Conservation (phyloP, 208 protist genomes). For the Trichomonas tenax region DNA sequence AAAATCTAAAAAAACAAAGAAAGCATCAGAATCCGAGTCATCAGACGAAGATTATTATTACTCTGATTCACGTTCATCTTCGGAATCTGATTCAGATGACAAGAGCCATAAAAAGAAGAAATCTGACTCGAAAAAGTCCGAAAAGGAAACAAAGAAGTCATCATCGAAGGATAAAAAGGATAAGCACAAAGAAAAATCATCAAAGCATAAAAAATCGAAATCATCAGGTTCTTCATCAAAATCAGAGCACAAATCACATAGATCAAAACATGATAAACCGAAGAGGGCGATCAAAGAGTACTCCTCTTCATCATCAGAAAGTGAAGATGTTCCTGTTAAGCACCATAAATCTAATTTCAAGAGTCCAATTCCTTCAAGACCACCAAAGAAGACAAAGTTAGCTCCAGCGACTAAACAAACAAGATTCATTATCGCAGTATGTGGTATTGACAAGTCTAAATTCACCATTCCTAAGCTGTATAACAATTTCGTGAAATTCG, state of each 20-base stretch:
- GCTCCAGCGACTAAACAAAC: background rate
- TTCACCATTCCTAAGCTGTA: background rate
- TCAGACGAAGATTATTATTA: background rate
- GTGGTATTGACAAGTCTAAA: background rate
- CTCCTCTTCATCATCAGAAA: background rate
- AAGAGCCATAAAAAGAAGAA: background rate
- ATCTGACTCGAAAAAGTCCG: background rate
- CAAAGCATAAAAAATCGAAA: background rate
- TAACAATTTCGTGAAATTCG: background rate
- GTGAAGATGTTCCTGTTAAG: background rate
- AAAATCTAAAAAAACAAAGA: background rate
- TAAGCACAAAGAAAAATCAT: background rate
- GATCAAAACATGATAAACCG: background rate
- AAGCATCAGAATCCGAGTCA: background rate
- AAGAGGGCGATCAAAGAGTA: background rate
- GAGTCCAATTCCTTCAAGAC: background rate
- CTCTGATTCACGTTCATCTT: background rate
- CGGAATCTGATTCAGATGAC: background rate
- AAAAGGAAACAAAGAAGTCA: background rate
- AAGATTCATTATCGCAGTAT: background rate
- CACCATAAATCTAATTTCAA: background rate
- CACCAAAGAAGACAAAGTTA: background rate
- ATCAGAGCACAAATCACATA: background rate
- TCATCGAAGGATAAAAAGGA: background rate
- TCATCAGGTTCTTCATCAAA: background rate